Conservation (phyloP, 805 yeast genomes). For the Metschnikowia baotianmanensis region DNA sequence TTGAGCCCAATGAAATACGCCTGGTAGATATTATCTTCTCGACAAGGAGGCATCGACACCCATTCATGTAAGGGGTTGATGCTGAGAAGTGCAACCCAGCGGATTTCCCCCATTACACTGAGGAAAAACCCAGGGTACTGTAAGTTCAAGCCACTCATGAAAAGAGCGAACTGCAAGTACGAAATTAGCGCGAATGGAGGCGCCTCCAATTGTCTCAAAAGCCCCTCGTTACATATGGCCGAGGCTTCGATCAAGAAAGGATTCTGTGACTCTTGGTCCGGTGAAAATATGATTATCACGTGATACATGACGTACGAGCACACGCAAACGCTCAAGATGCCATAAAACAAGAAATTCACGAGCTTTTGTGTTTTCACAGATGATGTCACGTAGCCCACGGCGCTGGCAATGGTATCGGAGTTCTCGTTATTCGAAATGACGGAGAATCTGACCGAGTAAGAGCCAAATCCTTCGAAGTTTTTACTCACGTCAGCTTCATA, state of each 20-base stretch:
- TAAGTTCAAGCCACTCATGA: slow-evolving; percentile 53
- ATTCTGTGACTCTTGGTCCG: slow-evolving; percentile 57
- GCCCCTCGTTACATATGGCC: slow-evolving; percentile 55
- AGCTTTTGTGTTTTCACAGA: slow-evolving; percentile 28
- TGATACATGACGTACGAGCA: slow-evolving; percentile 41
- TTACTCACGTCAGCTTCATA: slow-evolving; percentile 39
- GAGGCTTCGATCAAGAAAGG: slow-evolving; percentile 53
- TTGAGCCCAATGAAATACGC: slow-evolving; percentile 43
- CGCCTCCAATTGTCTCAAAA: slow-evolving; percentile 56
- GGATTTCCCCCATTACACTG: slow-evolving; percentile 47
- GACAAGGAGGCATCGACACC: slow-evolving; percentile 7
- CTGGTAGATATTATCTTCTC: slow-evolving; percentile 38
- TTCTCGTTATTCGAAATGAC: slow-evolving; percentile 39
- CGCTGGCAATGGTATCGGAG: slow-evolving; percentile 46
- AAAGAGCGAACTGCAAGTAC: slow-evolving; percentile 59
- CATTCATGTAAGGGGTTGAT: slow-evolving; percentile 18
- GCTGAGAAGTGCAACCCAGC: slow-evolving; percentile 58
- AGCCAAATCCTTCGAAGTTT: slow-evolving; percentile 43
- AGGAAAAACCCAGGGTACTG: slow-evolving; percentile 63
- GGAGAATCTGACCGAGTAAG: slow-evolving; percentile 42
- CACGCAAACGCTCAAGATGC: slow-evolving; percentile 39
- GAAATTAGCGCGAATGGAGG: slow-evolving; percentile 46
- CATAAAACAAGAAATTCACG: slow-evolving; percentile 33
- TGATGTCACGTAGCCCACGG: slow-evolving; percentile 49
- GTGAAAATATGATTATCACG: slow-evolving; percentile 45